A percentile compares a stretch with the other conserved stretches of the same genome.
phyloP scores from a whole-genome alignment of 2,329 filamentous ascomycete genomes.

The Seiridium unicorne region DNA sequence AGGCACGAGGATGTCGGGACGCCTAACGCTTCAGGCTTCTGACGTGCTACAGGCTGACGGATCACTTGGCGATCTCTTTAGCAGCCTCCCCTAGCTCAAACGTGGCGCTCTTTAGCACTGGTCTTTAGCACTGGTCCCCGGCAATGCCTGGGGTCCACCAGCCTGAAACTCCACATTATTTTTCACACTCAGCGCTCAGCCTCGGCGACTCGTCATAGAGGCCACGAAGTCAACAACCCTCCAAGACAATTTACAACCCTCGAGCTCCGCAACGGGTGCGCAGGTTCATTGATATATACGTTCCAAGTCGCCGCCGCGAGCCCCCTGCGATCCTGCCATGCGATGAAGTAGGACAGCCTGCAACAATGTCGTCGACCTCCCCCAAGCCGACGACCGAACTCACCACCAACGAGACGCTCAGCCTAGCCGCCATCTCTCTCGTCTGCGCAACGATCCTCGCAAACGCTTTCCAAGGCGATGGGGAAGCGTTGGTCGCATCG shows the following conservation, averaged over 20 bases:
- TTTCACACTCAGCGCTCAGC: not conserved
- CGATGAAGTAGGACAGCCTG: not conserved
- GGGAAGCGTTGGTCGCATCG: conserved; percentile 86
- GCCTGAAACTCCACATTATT: not conserved
- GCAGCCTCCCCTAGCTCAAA: no score
- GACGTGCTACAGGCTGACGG: no score
- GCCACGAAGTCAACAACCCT: not conserved
- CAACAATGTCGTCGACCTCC: conserved; percentile 4
- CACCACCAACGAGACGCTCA: conserved; percentile 50
- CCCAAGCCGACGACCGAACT: conserved; percentile 36
- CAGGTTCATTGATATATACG: no score
- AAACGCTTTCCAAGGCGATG: conserved; percentile 73
- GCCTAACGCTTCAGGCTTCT: no score
- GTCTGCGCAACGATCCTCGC: conserved; percentile 71
- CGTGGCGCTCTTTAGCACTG: no score
- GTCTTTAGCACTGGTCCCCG: no score
- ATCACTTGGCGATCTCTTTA: no score
- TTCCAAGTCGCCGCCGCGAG: not conserved
- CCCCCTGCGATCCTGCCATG: not conserved
- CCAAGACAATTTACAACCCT: no score
- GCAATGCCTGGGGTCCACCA: not conserved
- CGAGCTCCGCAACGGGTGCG: no score
- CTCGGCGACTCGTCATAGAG: not conserved
- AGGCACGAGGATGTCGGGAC: no score
- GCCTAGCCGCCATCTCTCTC: conserved; percentile 61